These are phyloP conservation scores for Leccinum aurantiacum DNA, from an alignment of 768 basidiomycete genomes.

Conservation along the genomic window DNA sequence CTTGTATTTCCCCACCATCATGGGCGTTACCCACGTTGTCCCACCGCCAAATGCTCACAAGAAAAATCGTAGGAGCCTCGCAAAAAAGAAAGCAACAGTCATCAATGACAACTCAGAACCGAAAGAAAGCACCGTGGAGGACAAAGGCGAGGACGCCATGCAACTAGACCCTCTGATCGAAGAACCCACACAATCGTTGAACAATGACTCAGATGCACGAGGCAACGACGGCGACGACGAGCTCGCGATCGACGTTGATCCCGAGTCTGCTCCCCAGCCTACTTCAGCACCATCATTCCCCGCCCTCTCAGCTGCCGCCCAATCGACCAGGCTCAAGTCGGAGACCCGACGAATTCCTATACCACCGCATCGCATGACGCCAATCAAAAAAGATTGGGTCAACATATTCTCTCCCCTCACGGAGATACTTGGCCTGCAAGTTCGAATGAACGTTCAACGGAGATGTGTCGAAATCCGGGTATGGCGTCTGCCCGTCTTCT, in stretches of 20 bases:
- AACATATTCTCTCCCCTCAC: conserved; percentile 94
- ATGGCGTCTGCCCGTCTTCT: conserved; percentile 32
- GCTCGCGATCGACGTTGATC: conserved; percentile 57
- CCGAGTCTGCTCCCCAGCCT: conserved; percentile 44
- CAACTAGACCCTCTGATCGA: conserved; percentile 17
- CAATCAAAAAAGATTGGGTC: conserved; percentile 94
- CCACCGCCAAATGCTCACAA: conserved; percentile 34
- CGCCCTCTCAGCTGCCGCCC: conserved; percentile 60
- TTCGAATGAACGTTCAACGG: conserved; percentile 93
- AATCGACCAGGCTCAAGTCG: conserved; percentile 57
- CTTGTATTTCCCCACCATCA: conserved; percentile 28
- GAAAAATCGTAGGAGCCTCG: conserved; percentile 45
- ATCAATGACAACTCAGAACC: conserved; percentile 6
- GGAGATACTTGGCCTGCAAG: conserved; percentile 91
- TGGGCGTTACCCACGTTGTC: conserved; percentile 44
- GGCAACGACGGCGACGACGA: conserved; percentile 50
- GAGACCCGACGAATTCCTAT: conserved; percentile 89
- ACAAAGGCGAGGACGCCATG: conserved; percentile 34
- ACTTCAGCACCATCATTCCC: conserved; percentile 65
- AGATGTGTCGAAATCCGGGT: conserved; percentile 92
- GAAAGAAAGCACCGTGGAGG: conserved; percentile 7
- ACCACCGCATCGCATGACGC: conserved; percentile 97
- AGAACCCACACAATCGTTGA: conserved; percentile 4
- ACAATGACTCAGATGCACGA: conserved; percentile 14
- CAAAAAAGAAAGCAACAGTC: conserved; percentile 37